Evolutionary conservation across 768 basidiomycete genomes (phyloP).

Genomic region (Collybiopsis confluens): DNA sequence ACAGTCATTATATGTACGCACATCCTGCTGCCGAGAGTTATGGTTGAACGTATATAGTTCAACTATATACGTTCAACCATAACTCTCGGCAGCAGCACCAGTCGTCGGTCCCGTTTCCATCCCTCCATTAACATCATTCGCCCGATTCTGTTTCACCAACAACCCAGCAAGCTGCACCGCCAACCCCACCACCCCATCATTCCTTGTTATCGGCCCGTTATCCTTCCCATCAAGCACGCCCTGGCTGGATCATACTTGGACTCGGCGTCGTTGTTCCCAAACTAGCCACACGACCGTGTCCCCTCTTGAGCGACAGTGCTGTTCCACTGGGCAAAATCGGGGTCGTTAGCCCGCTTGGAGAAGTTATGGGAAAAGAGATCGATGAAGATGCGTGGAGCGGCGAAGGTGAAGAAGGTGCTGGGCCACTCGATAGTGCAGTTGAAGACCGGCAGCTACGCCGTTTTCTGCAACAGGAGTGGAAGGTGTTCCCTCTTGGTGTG

Average conservation of each 20-base stretch:
- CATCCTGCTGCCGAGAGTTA: too few relatives aligned
- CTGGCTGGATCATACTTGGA: constrained; percentile 90
- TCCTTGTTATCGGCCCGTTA: constrained; percentile 26
- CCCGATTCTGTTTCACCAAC: constrained; percentile 9
- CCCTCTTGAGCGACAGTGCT: constrained; percentile 55
- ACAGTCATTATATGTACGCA: too few relatives aligned
- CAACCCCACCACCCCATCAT: constrained; percentile 33
- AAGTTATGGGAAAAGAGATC: constrained; percentile 1
- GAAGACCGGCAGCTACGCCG: constrained; percentile 41
- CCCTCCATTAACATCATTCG: not conserved
- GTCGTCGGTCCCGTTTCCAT: too few relatives aligned
- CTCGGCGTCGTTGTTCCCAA: constrained; percentile 94
- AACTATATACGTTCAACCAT: too few relatives aligned
- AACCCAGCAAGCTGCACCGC: constrained; percentile 30
- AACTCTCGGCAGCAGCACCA: too few relatives aligned
- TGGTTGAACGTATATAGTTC: too few relatives aligned
- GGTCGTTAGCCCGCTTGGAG: constrained; percentile 26
- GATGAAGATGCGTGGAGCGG: constrained; percentile 10
- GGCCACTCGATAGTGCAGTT: constrained; percentile 30
- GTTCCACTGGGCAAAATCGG: constrained; percentile 39
- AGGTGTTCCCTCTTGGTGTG: constrained; percentile 25
- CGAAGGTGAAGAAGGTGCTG: constrained; percentile 22
- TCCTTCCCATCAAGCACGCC: constrained; percentile 82
- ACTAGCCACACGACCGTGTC: constrained; percentile 74
- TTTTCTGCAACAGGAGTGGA: constrained; percentile 43